Evolutionary conservation across 805 yeast species (phyloP).

Genomic region (Trichomonascus vanleenenianus): DNA sequence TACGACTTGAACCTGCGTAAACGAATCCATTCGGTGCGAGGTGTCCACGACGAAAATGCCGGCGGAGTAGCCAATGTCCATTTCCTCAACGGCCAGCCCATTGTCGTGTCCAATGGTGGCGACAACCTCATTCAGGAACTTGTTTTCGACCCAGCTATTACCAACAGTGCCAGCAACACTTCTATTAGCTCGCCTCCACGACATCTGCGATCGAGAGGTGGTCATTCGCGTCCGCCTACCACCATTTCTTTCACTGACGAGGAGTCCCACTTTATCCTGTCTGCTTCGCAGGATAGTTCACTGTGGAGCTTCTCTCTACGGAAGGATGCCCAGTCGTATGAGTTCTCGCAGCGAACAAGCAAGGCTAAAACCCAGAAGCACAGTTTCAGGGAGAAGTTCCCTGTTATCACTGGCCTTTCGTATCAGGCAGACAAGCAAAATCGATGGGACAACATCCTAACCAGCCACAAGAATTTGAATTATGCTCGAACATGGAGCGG

Average conservation of each 20-base stretch:
- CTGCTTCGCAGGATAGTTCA: slow-evolving; percentile 79
- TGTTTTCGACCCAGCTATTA: slow-evolving; percentile 85
- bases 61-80: slow-evolving; percentile 73
- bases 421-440: slow-evolving; percentile 69
- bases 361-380: slow-evolving; percentile 6
- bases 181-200: slow-evolving; percentile 83
- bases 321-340: slow-evolving; percentile 94
- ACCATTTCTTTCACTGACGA: slow-evolving; percentile 68
- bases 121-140: slow-evolving; percentile 85
- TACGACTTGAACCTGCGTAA: slow-evolving; percentile 69
- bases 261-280: slow-evolving; percentile 72
- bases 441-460: slow-evolving; percentile 89
- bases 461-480: slow-evolving; percentile 77
- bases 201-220: slow-evolving; percentile 86
- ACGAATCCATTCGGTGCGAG: slow-evolving; percentile 67
- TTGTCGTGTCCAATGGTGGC: slow-evolving; percentile 80
- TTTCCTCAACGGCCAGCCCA: slow-evolving; percentile 87
- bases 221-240: slow-evolving; percentile 91
- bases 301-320: slow-evolving; percentile 90
- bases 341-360: slow-evolving; percentile 64
- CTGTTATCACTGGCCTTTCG: slow-evolving; percentile 65
- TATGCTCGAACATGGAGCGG: slow-evolving; percentile 92
- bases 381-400: slow-evolving; percentile 55
- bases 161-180: slow-evolving; percentile 38
- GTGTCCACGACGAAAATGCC: slow-evolving; percentile 59